Base-by-base conservation (phyloP, 2,329 filamentous ascomycete species). In the Didymella sp. region DNA sequence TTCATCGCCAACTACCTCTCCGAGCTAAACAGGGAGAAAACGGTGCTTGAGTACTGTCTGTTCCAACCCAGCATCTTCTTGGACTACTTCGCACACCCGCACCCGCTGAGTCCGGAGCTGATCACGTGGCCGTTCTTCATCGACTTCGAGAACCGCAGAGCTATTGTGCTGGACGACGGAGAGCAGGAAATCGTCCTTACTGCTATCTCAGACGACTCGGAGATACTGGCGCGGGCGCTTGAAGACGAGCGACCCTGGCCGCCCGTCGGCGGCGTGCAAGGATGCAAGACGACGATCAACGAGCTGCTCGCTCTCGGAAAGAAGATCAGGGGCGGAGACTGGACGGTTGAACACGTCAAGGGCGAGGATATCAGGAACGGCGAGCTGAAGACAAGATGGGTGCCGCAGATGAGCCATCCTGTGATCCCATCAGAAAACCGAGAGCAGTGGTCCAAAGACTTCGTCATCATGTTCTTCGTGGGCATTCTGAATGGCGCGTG, bases 51-150 rank as follows among this genome's bases (percentile, higher is more conserved):
- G 56, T 87, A 87, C 67, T 80, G 74, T 0, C 72, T 85, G 0
- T 86, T 87, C 62, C 82, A 85, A 33, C 81, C 81, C 0, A 83
- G 82, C 0, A 62, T 85, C 1, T 85, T 85, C 64, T 64, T 82
- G 22, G 78, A 87, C 67, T 86, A 86, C 71, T 74, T 85, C 30
- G 82, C 81, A 1, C 79, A 74, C 47, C 84, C 85, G 0, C 67
- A 81, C 53, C 74, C 78, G 38, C 79, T 83, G 0, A 68, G 79
- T 6, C 81, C 78, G 31, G 73, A 82, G 28, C 63, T 86, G 3
- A 49, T 64, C 28, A 75, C 72, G 1, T 75, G 70, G 72, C 62
- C 71, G 0, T 73, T 74, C 46, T 73, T 75, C 61, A 41, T 73
- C 31, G 72, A 74, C 31, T 70, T 69, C 7, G 56, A 71, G 13